Conservation (phyloP, 2,329 filamentous ascomycete genomes). For the Lachnellula cervina region DNA sequence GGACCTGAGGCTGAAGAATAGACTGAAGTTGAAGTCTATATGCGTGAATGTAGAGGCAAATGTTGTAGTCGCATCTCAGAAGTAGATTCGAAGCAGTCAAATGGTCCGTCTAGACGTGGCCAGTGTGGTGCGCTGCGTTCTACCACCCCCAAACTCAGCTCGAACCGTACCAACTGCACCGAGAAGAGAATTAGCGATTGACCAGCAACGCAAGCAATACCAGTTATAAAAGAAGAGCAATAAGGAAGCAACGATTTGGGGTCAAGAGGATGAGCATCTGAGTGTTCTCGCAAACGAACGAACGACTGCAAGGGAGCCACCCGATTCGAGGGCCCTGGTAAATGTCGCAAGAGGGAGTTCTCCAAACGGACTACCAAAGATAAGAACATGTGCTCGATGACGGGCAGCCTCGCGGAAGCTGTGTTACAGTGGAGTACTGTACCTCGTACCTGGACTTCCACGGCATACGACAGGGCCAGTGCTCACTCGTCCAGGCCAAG, state of each 20-base stretch:
- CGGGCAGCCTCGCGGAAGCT: not conserved
- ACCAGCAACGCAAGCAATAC: constrained; percentile 7
- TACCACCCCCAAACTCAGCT: not conserved
- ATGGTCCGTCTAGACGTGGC: constrained; percentile 4
- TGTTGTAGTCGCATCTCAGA: constrained; percentile 18
- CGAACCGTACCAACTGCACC: constrained; percentile 1
- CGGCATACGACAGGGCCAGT: not conserved
- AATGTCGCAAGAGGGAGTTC: not conserved
- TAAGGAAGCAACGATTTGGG: not conserved
- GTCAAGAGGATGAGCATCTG: not conserved
- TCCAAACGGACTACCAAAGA: not conserved
- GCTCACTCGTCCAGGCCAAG: not conserved
- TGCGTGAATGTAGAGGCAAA: constrained; percentile 11
- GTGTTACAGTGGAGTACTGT: not conserved
- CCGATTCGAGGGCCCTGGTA: constrained; percentile 2
- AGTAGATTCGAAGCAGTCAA: constrained; percentile 7
- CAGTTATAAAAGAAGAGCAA: constrained; percentile 4
- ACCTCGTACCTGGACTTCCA: not conserved
- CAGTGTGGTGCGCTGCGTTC: not conserved
- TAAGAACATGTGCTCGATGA: not conserved
- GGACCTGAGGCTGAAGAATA: constrained; percentile 22
- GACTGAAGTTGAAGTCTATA: constrained; percentile 22
- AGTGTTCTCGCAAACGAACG: not conserved
- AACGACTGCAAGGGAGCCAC: not conserved
- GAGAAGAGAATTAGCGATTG: constrained; percentile 17